Evolutionary conservation across 75 land plant genomes (phyloP), one percentile per base, ranked within the genome.

Genomic region (Picea glauca): DNA sequence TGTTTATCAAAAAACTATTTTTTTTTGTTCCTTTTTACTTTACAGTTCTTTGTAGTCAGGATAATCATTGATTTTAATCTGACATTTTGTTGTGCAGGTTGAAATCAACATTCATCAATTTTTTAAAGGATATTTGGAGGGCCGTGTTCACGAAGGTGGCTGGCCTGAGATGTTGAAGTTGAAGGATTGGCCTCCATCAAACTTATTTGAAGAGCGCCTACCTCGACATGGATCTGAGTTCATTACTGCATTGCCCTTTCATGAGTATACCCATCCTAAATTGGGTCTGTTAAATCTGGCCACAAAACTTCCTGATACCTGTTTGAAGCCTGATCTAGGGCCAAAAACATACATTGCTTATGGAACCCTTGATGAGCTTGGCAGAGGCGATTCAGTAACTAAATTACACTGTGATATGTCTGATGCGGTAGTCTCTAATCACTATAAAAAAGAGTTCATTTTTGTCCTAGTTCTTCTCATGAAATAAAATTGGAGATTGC

Each of bases 271-370:
- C 13, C 80, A 94, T 84, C 99, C 99, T 4, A 85, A 83, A 75
- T 65, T 56, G 30, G 99, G 98, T 13, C 21, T 88, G 62, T 90
- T 94, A 14, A 96, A 96, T 85, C 83, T 96, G 80, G 94, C 97
- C 60, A 86, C 81, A 26, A 92, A 88, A 82, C 77, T 96, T 62
- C 96, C 94, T 13, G 58, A 84, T 13, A 59, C 61, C 31, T 70
- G 82, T 50, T 13, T 89, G 60, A 94, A 91, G 75, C 97, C 98
- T 23, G 99, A 92, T 78, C 32, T 96, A 79, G 97, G 94, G 2
- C 99, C 99, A 4, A 96, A 96, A 78, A 86, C 97, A 50, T 96
- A 92, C 56, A 92, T 96, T 81, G 99, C 99, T 14, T 96, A 96
- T 79, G 99, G 99, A 8, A 46, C 85, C 60, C 57, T 72, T 18